phyloP scores from a whole-genome alignment of 768 basidiomycete genomes.

The Rhizopogon vesiculosus region DNA sequence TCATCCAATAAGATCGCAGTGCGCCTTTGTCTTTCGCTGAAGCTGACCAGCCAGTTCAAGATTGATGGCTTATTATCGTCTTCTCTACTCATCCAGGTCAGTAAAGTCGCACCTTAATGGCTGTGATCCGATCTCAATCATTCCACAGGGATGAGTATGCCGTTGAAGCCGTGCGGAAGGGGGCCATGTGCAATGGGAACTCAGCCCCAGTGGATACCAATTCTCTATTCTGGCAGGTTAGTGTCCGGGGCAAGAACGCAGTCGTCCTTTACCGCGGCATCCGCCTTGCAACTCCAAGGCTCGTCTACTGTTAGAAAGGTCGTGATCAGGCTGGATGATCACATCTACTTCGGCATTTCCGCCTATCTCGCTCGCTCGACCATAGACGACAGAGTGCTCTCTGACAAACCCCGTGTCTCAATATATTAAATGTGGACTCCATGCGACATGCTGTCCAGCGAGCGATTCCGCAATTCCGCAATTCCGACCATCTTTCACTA shows the following conservation, averaged over 20 bases:
- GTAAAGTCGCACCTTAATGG: conserved; percentile 20
- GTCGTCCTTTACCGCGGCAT: too few relatives aligned
- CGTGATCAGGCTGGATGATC: conserved; percentile 91
- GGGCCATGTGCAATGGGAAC: conserved; percentile 85
- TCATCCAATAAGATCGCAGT: conserved; percentile 95
- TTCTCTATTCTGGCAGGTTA: conserved; percentile 1
- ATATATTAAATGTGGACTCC: too few relatives aligned
- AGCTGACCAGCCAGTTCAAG: background rate
- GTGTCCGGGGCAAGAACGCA: too few relatives aligned
- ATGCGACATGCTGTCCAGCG: too few relatives aligned
- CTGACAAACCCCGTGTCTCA: conserved; percentile 80
- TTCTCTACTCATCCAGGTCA: conserved; percentile 96
- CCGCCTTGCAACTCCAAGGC: too few relatives aligned
- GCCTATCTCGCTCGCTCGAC: conserved; percentile 51
- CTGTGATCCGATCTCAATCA: conserved; percentile 13
- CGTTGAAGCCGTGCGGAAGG: conserved; percentile 91
- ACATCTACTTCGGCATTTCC: conserved; percentile 80
- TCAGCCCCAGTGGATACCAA: background rate
- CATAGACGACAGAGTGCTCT: conserved; percentile 94
- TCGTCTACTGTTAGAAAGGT: conserved; percentile 84
- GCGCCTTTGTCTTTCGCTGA: conserved; percentile 11
- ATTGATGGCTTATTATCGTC: conserved; percentile 55
- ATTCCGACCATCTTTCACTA: too few relatives aligned
- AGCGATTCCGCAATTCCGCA: too few relatives aligned
- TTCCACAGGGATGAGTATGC: conserved; percentile 90